Evolutionary conservation across 345 rosid species (phyloP).

Genomic region (Sapria himalayana): DNA sequence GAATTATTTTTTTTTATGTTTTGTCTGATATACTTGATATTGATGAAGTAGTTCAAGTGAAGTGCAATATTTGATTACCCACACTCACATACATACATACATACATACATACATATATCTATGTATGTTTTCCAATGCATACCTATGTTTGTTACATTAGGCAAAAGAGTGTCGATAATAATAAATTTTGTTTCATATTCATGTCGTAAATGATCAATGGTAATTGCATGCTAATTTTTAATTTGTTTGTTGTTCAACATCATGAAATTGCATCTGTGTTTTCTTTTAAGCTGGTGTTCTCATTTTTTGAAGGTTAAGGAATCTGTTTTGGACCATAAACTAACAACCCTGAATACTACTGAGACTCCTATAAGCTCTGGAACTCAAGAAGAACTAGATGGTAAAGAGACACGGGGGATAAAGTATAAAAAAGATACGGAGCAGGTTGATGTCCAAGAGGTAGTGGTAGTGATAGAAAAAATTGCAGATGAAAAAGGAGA

Average conservation of each 20-base stretch:
- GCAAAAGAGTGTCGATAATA: too few species aligned
- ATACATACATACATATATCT: too few species aligned
- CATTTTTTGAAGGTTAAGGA: conserved; percentile 32
- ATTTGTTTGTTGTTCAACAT: background rate
- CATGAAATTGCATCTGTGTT: background rate
- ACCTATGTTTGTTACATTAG: too few species aligned
- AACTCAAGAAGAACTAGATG: conserved; percentile 33
- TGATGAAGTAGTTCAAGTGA: too few species aligned
- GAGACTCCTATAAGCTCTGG: conserved; percentile 45
- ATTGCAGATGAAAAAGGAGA: conserved; percentile 63
- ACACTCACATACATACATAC: too few species aligned
- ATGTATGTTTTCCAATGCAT: too few species aligned
- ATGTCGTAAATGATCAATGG: too few species aligned
- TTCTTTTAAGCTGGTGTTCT: background rate
- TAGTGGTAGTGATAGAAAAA: conserved; percentile 73
- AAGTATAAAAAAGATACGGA: conserved; percentile 59
- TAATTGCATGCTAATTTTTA: too few species aligned
- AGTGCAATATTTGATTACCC: too few species aligned
- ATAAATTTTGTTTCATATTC: too few species aligned
- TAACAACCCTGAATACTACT: conserved; percentile 24
- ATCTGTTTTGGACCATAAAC: conserved; percentile 43
- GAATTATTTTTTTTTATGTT: too few species aligned
- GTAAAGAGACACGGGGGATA: conserved; percentile 48
- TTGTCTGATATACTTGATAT: too few species aligned
- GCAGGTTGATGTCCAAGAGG: conserved; percentile 15